These are phyloP conservation scores for Backusella psychrophila DNA, from an alignment of 192 early-diverging fungal genomes.

Conservation along the genomic window DNA sequence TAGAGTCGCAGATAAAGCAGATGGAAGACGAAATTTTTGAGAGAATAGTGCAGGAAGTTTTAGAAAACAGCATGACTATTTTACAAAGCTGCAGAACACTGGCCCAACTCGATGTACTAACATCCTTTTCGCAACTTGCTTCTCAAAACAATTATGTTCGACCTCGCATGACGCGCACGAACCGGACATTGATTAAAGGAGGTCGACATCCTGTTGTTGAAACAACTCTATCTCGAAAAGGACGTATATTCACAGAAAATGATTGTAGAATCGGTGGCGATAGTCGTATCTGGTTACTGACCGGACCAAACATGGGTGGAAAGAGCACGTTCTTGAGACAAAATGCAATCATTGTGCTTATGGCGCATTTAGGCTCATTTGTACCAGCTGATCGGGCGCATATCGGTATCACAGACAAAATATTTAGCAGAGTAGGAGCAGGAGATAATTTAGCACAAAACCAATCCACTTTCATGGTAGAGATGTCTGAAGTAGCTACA, in stretches of 20 bases:
- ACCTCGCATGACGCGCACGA: conserved; percentile 32
- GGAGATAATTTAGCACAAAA: conserved; percentile 35
- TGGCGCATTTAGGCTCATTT: conserved; percentile 86
- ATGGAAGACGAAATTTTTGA: conserved; percentile 57
- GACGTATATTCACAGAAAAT: conserved; percentile 63
- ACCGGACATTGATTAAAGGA: conserved; percentile 15
- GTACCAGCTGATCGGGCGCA: conserved; percentile 81
- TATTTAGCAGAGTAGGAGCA: conserved; percentile 31
- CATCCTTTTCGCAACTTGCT: conserved; percentile 59
- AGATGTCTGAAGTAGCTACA: conserved; percentile 84
- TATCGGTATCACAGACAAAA: conserved; percentile 61
- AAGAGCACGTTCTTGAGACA: conserved; percentile 87
- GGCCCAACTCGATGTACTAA: conserved; percentile 67
- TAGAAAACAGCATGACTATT: conserved; percentile 53
- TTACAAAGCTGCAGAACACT: conserved; percentile 59
- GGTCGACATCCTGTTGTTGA: conserved; percentile 82
- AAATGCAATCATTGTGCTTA: conserved; percentile 70
- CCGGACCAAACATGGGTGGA: conserved; percentile 95
- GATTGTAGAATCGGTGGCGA: conserved; percentile 54
- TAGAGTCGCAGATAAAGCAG: conserved; percentile 41
- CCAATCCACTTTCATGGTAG: conserved; percentile 69
- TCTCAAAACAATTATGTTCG: conserved; percentile 51
- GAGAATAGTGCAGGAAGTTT: conserved; percentile 30
- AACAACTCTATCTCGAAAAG: conserved; percentile 29
- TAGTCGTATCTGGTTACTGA: conserved; percentile 66